Evolutionary conservation across 176 grass and related monocot genomes (phyloP), one percentile per base, ranked within the genome.

Genomic region (Oryza longistaminata): DNA sequence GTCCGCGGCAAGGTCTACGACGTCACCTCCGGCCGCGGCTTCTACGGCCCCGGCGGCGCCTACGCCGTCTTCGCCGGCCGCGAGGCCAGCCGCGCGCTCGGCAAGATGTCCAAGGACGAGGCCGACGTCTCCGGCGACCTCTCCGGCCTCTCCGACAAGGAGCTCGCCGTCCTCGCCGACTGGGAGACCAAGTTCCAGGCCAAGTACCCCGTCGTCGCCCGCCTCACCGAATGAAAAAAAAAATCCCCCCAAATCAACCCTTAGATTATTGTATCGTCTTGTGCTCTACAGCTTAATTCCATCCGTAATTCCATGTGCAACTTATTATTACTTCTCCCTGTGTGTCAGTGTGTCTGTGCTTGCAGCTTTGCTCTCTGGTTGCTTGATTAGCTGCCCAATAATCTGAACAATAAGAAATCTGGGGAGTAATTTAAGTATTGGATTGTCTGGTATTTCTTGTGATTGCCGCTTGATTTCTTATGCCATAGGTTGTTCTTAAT

Each of bases 181-280:
- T 98, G 96, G 96, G 93, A 95, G 91, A 92, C 85, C 73, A 98
- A 98, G 88, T 98, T 98, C 88, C 85, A 90, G 89, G 93, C 91
- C 72, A 98, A 98, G 85, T 98, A 98, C 83, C 96, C 93, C 61
- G 73, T 98, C 74, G 85, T 90, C 62, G 91, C 74, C 65, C 87
- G 83, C 87, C 82, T 98, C 58, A 70, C 79, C 62, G 86, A 71
- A 16, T 81, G 64, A 89, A 17, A 0, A 69, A 8, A 8, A 40
- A 37, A 31, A 31, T 31, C 29, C 5, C 35, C 50, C 50, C 4
- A 9, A 10, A 10, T 1, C 2, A 2, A 29, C 4, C 76, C 27
- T 16, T 42, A 52, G 49, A 40, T 86, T 76, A 83, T n/a, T 66
- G 22, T 73, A 14, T 74, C 37, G 25, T 61, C 46, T 44, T 73